Evolutionary conservation across 352 stramenopile species (phyloP).

Genomic region (Blastocystis sp.): DNA sequence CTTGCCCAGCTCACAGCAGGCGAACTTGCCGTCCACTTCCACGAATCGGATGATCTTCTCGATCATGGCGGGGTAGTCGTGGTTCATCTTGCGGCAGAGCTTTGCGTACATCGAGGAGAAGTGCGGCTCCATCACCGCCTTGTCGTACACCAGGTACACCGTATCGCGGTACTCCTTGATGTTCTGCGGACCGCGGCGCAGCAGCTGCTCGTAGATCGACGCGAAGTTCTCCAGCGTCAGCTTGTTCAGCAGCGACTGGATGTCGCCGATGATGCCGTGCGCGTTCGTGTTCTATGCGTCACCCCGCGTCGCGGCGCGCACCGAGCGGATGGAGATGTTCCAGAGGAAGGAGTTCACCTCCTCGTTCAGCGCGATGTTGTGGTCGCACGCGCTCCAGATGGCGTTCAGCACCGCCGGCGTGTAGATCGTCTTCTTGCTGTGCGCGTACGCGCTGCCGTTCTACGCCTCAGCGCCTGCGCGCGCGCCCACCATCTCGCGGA

Average conservation of each 20-base stretch:
- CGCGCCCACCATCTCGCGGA: conserved; percentile 1
- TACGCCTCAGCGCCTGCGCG: background rate
- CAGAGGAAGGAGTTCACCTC: conserved; percentile 12
- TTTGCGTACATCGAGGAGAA: conserved; percentile 81
- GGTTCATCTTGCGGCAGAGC: conserved; percentile 52
- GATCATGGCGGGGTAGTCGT: conserved; percentile 17
- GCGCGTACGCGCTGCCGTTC: conserved; percentile 5
- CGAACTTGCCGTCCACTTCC: background rate
- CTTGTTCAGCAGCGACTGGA: conserved; percentile 88
- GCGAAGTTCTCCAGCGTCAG: conserved; percentile 87
- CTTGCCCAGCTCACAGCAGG: background rate
- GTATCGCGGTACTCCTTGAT: conserved; percentile 83
- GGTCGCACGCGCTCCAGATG: conserved; percentile 4
- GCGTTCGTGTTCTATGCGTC: conserved; percentile 74
- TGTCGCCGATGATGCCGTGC: conserved; percentile 82
- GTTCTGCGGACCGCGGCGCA: conserved; percentile 82
- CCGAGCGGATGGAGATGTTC: conserved; percentile 44
- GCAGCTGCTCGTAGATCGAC: conserved; percentile 78
- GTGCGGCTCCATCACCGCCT: conserved; percentile 82
- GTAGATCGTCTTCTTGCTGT: conserved; percentile 33
- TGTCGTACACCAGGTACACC: conserved; percentile 85
- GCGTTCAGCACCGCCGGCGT: background rate
- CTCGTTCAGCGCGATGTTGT: conserved; percentile 8
- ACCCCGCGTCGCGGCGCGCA: background rate
- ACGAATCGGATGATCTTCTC: background rate